phyloP scores from a whole-genome alignment of 768 basidiomycete species.

The Antrodiella citrinella region DNA sequence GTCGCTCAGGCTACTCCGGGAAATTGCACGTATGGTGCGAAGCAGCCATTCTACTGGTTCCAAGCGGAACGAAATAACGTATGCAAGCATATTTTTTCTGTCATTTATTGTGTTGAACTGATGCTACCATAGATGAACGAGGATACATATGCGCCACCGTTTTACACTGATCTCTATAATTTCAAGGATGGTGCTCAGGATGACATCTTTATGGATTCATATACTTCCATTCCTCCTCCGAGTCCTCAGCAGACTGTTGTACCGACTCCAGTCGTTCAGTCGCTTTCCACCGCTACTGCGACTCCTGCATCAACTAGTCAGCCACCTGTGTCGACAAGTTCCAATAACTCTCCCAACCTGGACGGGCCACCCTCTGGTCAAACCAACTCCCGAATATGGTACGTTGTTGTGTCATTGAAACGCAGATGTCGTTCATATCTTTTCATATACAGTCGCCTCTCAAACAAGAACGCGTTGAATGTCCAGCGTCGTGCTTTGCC shows the following conservation, averaged over 20 bases:
- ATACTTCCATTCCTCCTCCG: slow-evolving; percentile 15
- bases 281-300: background rate
- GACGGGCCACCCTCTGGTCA: background rate
- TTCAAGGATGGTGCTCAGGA: slow-evolving; percentile 39
- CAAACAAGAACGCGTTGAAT: background rate
- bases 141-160: slow-evolving; percentile 20
- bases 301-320: background rate
- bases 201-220: slow-evolving; percentile 63
- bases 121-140: slow-evolving; percentile 8
- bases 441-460: background rate
- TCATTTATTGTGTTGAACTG: background rate
- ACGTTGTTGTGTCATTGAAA: too few species aligned
- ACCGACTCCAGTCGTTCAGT: background rate
- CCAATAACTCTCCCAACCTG: background rate
- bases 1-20: slow-evolving; percentile 15
- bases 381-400: background rate
- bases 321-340: background rate
- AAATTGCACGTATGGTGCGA: slow-evolving; percentile 33
- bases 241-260: background rate
- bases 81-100: slow-evolving; percentile 8
- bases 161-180: slow-evolving; percentile 31
- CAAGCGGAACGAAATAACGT: slow-evolving; percentile 33
- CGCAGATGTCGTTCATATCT: too few species aligned
- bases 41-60: slow-evolving; percentile 33
- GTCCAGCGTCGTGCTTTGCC: background rate